phyloP scores from a whole-genome alignment of 108 stramenopile genomes.

The Skeletonema marinoi region DNA sequence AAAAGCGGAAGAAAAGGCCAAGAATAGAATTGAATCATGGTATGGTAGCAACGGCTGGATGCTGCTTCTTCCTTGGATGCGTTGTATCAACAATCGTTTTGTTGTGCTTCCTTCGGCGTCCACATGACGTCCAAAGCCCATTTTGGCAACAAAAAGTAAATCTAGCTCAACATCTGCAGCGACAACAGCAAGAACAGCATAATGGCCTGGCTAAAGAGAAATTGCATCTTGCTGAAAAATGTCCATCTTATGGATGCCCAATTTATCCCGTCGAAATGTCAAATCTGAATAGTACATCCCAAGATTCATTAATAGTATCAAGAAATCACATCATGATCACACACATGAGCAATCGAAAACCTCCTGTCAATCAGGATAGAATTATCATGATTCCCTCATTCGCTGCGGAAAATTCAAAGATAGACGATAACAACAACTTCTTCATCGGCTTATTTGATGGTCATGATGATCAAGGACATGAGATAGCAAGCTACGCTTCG shows the following conservation, averaged over 20 bases:
- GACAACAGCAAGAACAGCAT: background rate
- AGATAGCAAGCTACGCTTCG: constrained; percentile 52
- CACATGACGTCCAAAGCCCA: background rate
- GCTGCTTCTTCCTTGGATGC: constrained; percentile 1
- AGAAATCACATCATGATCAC: constrained; percentile 38
- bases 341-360: constrained; percentile 36
- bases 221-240: background rate
- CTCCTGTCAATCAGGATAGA: constrained; percentile 68
- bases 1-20: background rate
- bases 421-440: constrained; percentile 38
- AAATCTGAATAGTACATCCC: background rate
- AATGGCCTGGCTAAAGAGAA: background rate
- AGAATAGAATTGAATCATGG: background rate
- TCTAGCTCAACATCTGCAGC: background rate
- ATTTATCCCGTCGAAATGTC: constrained; percentile 10
- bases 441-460: constrained; percentile 76
- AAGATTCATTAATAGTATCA: constrained; percentile 5
- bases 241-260: constrained; percentile 25
- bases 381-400: constrained; percentile 59
- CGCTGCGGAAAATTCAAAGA: background rate
- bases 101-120: background rate
- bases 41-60: background rate
- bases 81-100: background rate
- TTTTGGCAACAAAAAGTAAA: background rate
- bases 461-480: constrained; percentile 63